These are phyloP conservation scores for Macrocystidia cucumis DNA, from an alignment of 1,284 basidiomycete genomes.

Conservation along the genomic window DNA sequence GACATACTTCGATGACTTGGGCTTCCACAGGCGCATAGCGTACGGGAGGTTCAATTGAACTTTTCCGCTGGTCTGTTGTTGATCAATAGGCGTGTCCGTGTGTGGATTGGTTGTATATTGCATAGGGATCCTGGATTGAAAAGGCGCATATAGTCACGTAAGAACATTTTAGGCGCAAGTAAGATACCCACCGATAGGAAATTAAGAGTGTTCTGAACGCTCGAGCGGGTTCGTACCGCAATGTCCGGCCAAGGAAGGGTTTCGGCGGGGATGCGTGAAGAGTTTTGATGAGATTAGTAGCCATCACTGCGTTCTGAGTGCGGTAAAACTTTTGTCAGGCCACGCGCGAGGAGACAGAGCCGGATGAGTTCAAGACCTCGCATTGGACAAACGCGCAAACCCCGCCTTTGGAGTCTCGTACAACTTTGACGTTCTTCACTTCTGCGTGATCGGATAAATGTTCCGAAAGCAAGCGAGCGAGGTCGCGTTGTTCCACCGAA, in stretches of 20 bases:
- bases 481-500: conserved; percentile 53
- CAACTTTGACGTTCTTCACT: conserved; percentile 63
- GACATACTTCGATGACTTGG: conserved; percentile 35
- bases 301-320: conserved; percentile 50
- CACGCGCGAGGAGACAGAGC: conserved; percentile 3
- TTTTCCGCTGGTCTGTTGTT: conserved; percentile 13
- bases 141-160: conserved; percentile 6
- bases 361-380: conserved; percentile 39
- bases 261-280: conserved; percentile 45
- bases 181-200: conserved; percentile 53
- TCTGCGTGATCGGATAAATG: conserved; percentile 57
- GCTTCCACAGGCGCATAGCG: conserved; percentile 43
- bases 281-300: conserved; percentile 50
- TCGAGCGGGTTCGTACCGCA: conserved; percentile 72
- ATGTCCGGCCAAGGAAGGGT: conserved; percentile 57
- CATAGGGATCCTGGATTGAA: conserved; percentile 29
- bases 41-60: conserved; percentile 38
- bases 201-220: conserved; percentile 66
- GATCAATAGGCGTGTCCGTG: conserved; percentile 6
- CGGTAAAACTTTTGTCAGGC: no score
- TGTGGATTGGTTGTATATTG: conserved; percentile 24
- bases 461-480: conserved; percentile 47
- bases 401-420: conserved; percentile 67
- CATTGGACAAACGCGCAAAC: conserved; percentile 79
- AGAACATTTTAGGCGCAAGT: not conserved